Base-by-base conservation (phyloP, 192 early-diverging fungal species). In the Rhizophagus clarus region DNA sequence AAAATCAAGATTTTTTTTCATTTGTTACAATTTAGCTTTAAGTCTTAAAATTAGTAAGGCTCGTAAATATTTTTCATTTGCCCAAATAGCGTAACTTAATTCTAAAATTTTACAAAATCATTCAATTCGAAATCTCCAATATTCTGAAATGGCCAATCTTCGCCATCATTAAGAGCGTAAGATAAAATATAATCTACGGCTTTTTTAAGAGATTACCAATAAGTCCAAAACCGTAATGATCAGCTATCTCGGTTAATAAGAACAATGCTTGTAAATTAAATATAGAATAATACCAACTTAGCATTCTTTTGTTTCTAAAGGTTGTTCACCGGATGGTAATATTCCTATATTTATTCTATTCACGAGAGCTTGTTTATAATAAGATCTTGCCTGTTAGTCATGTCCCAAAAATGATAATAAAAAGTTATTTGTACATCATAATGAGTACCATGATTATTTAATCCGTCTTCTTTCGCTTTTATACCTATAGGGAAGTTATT, bases 391-490 rank as follows among this genome's bases (percentile, higher is more conserved):
- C 1, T 82, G 81, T 9, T 73, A 85, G 24, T 51, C 40, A 26
- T 82, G 82, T 37, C 80, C 81, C n/a, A 90, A 77, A 78, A 84
- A 89, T 32, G 87, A 66, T 40, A 84, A 82, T 40, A 91, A 6
- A 84, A 76, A 31, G 84, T 74, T 22, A 80, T 20, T 61, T 91
- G 90, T 7, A 88, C 83, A 74, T 89, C 88, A 79, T 85, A 88
- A 84, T 87, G 88, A 7, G 89, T 87, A 77, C 89, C 90, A 45
- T 89, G 90, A 70, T 90, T 88, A 81, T 90, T 86, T 64, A 83
- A 67, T 20, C 81, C 82, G 7, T 72, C 63, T 24, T 74, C 70
- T 32, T 87, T 56, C 5, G 51, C 86, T 0, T 47, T 49, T 56
- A 64, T 79, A 37, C 84, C 86, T 3, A 83, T 68, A 0, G 31